phyloP scores from a whole-genome alignment of 2,329 filamentous ascomycete species.

The Cladophialophora exuberans region DNA sequence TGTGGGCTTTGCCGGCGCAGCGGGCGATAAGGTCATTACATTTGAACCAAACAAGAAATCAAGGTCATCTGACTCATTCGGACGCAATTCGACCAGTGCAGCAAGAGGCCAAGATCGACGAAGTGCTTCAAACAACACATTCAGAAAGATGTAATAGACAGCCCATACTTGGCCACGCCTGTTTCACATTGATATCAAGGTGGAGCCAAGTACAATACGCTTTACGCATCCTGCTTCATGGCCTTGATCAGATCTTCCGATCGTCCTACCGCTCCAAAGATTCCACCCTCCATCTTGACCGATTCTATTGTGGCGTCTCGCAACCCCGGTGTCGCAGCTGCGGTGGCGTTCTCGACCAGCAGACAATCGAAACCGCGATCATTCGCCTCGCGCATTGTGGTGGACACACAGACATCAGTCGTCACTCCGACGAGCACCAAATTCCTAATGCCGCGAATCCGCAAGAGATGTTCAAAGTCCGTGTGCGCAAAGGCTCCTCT shows the following conservation, averaged over 20 bases:
- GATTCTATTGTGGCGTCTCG: conserved; percentile 48
- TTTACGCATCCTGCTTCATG: background rate
- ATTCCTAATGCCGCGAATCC: conserved; percentile 56
- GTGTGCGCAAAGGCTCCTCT: conserved; percentile 58
- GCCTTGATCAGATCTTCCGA: conserved; percentile 43
- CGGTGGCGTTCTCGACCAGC: conserved; percentile 54
- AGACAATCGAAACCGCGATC: conserved; percentile 60
- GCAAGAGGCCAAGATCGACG: conserved; percentile 45
- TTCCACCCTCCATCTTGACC: conserved; percentile 52
- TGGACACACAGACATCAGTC: conserved; percentile 60
- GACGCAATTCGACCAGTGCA: conserved; percentile 30
- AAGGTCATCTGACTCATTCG: conserved; percentile 21
- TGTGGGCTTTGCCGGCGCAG: conserved; percentile 38
- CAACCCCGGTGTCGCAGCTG: conserved; percentile 46
- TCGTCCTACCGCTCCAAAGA: conserved; percentile 47
- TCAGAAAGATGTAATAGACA: conserved; percentile 47
- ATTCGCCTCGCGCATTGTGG: conserved; percentile 59
- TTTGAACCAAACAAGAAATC: conserved; percentile 59
- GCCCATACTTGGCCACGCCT: background rate
- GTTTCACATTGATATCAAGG: too few relatives aligned
- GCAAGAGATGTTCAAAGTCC: conserved; percentile 56
- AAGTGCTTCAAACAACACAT: conserved; percentile 54
- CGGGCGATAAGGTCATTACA: conserved; percentile 60
- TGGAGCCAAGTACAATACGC: too few relatives aligned
- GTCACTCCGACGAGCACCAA: conserved; percentile 59